phyloP scores from a whole-genome alignment of 2,329 filamentous ascomycete genomes.

The Fusarium concolor region DNA sequence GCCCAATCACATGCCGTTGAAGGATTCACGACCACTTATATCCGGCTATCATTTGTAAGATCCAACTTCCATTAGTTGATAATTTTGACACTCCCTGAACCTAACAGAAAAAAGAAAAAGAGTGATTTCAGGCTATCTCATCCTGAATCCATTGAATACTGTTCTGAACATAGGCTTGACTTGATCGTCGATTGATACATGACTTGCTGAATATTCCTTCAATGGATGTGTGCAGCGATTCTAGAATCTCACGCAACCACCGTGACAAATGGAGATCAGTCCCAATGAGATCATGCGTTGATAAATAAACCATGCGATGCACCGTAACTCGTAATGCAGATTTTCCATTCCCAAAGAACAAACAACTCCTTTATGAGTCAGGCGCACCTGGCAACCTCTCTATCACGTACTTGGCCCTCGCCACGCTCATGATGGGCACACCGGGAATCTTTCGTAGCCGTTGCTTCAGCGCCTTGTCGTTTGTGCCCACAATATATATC shows the following conservation, averaged over 20 bases:
- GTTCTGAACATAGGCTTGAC: background rate
- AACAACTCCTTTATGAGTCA: slow-evolving; percentile 56
- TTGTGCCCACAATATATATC: slow-evolving; percentile 83
- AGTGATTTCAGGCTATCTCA: background rate
- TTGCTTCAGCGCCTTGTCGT: slow-evolving; percentile 83
- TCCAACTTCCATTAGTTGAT: background rate
- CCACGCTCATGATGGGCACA: slow-evolving; percentile 82
- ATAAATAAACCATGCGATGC: slow-evolving; percentile 9
- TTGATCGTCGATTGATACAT: background rate
- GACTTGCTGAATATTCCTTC: background rate
- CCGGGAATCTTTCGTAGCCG: slow-evolving; percentile 78
- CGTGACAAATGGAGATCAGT: background rate
- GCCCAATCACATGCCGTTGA: slow-evolving; percentile 6
- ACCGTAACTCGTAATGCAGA: slow-evolving; percentile 36
- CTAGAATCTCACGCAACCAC: background rate
- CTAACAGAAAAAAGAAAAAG: background rate
- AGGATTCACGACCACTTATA: background rate
- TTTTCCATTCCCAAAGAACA: slow-evolving; percentile 17
- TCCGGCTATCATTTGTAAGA: background rate
- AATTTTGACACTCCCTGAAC: background rate
- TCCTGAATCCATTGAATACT: background rate
- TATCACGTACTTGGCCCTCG: slow-evolving; percentile 91
- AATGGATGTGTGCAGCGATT: background rate
- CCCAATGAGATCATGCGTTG: background rate
- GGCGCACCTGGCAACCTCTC: slow-evolving; percentile 90